These are phyloP conservation scores for Rhodotorula sp. DNA, from an alignment of 1,284 basidiomycete genomes.

Conservation along the genomic window DNA sequence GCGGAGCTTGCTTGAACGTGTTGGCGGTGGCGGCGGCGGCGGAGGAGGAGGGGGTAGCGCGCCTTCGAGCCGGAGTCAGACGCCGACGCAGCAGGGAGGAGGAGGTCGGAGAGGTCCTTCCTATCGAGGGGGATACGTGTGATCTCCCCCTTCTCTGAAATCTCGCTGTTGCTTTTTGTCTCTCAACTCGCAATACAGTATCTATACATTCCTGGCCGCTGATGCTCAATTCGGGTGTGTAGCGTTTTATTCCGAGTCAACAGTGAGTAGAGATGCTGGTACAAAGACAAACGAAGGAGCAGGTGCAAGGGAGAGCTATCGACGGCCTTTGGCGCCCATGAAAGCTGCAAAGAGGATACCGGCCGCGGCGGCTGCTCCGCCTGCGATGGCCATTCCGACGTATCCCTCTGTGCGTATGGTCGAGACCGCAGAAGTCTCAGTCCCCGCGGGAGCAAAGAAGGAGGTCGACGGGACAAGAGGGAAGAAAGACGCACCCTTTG, in stretches of 20 bases:
- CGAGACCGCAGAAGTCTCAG: too few relatives aligned
- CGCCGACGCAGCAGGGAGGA: neutral
- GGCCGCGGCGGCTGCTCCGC: slow-evolving; percentile 82
- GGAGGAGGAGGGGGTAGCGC: neutral
- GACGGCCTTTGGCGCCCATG: slow-evolving; percentile 38
- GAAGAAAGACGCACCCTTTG: slow-evolving; percentile 63
- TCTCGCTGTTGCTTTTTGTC: neutral
- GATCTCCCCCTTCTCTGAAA: neutral
- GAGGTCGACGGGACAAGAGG: neutral
- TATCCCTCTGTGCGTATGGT: slow-evolving; percentile 66
- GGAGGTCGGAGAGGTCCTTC: neutral
- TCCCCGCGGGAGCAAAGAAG: too few relatives aligned
- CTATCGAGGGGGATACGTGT: slow-evolving; percentile 3
- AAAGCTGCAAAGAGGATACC: slow-evolving; percentile 77
- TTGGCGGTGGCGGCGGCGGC: neutral
- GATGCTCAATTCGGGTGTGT: neutral
- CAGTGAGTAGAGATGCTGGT: too few relatives aligned
- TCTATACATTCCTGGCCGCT: neutral
- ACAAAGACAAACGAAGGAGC: too few relatives aligned
- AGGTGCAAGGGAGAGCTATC: neutral
- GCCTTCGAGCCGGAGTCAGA: neutral
- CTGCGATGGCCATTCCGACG: slow-evolving; percentile 88
- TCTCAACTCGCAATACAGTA: neutral
- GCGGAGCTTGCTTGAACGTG: slow-evolving; percentile 4
- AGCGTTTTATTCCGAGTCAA: too few relatives aligned